Evolutionary conservation across 2,329 filamentous ascomycete species (phyloP).

Genomic region (Cladosporium sp.): DNA sequence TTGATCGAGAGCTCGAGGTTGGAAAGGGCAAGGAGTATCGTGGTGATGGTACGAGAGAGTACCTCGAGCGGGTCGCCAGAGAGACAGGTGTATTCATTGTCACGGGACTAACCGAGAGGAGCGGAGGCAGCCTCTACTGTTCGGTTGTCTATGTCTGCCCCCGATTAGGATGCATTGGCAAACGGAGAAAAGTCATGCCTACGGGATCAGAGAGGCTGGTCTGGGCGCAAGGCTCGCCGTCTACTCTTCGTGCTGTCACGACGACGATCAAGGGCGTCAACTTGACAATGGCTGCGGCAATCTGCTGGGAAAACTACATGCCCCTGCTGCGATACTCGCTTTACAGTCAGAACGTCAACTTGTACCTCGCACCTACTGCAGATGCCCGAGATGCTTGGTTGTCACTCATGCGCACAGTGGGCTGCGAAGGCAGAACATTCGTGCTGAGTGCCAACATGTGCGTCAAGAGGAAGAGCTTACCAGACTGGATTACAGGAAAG

Average conservation of each 20-base stretch:
- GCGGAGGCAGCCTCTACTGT: conserved; percentile 83
- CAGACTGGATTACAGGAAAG: conserved; percentile 55
- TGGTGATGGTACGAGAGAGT: conserved; percentile 78
- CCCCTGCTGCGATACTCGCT: conserved; percentile 79
- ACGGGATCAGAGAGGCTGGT: conserved; percentile 81
- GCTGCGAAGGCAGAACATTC: conserved; percentile 78
- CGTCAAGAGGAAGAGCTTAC: conserved; percentile 61
- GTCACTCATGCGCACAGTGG: conserved; percentile 77
- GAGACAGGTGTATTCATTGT: conserved; percentile 82
- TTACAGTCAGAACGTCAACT: conserved; percentile 87
- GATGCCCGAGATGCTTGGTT: conserved; percentile 84
- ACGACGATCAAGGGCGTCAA: conserved; percentile 77
- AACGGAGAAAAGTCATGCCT: conserved; percentile 91
- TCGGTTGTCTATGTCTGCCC: conserved; percentile 81
- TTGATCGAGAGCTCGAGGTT: conserved; percentile 60
- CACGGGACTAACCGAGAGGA: conserved; percentile 75
- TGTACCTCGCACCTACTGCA: conserved; percentile 89
- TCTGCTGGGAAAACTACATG: conserved; percentile 99
- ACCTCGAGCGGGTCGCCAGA: conserved; percentile 72
- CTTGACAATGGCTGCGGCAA: conserved; percentile 80
- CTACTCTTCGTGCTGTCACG: conserved; percentile 75
- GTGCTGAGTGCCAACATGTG: conserved; percentile 87
- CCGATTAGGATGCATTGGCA: conserved; percentile 70
- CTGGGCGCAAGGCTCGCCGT: conserved; percentile 83
- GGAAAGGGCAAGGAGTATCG: conserved; percentile 52